Evolutionary conservation across 2,329 filamentous ascomycete species (phyloP), one percentile per base, ranked within the genome.

Genomic region (Paramyrothecium roridum): DNA sequence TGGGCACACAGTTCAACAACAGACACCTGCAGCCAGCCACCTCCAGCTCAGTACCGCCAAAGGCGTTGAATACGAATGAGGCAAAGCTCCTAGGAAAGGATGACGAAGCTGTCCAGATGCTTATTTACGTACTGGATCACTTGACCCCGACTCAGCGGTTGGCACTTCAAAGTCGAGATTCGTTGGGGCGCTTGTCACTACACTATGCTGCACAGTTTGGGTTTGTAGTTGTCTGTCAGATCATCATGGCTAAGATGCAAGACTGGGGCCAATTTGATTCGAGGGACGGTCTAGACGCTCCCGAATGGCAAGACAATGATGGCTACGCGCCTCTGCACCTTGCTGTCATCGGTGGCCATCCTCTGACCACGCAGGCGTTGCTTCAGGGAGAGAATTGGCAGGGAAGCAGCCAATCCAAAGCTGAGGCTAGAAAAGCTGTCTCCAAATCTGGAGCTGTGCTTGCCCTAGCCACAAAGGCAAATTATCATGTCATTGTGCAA

Each of bases 181-280:
- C 86, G 0, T 89, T 93, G 57, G 93, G 91, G 3, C 88, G 93
- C 4, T 81, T 93, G 16, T 92, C 93, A 1, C 79, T 98, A 12
- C 93, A 98, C 70, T 97, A 97, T 68, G 92, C 92, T 3, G 93
- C 95, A 0, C 92, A 98, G 69, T 96, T 96, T 67, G 95, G 95
- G 2, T 92, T 97, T 63, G 90, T 95, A 3, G 84, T 91, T n/a
- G 87, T 97, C 11, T 96, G 91, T 67, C 83, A 96, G 67, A 81
- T 93, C 22, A 83, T 98, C 61, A 93, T 97, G 76, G 86, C 88
- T 59, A 88, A 89, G 65, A 93, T 99, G 86, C 90, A 93, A 68
- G 82, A 86, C 22, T 98, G 93, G 93, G 84, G 83, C 17, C 87
- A 96, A 63, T 96, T 96, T 66, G 83, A 96, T 65, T 86, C 93